Conservation (phyloP, 306 rosid species). For the barrel medic (Medicago truncatula) region MtrunA17r5.0-ANR NC_053047.1:3902501-3903000, state of each 20-base stretch:
- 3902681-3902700: neutral
- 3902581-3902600: neutral
- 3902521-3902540: constrained; percentile 67
- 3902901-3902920: no score
- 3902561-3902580: neutral
- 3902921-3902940: no score
- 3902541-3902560: constrained; percentile 7
- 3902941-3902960: no score
- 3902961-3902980: no score
- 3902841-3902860: no score
- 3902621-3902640: constrained; percentile 4
- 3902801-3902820: neutral
- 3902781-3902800: constrained; percentile 25
- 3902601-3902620: neutral
- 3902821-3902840: no score
- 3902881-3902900: neutral
- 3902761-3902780: neutral
- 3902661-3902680: neutral
- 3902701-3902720: neutral
- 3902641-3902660: neutral
- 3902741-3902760: constrained; percentile 6
- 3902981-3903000: no score
- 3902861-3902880: neutral
- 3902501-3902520: constrained; percentile 64
- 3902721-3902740: constrained; percentile 2